Evolutionary conservation across 495 filamentous ascomycete species (phyloP).

Genomic region (Rostrohypoxylon terebratum): DNA sequence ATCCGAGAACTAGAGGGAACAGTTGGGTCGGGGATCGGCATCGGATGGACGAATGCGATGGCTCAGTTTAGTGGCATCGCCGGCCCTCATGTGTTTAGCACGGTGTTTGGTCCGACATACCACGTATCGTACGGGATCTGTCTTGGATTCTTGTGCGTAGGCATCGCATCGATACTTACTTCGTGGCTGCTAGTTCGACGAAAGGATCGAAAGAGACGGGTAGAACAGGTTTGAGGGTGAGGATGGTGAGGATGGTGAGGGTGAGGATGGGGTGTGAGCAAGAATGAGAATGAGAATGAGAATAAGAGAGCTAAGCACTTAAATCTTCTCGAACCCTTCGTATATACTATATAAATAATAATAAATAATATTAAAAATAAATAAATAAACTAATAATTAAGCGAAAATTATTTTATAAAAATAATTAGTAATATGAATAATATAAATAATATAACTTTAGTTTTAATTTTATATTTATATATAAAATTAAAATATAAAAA

Average conservation of each 20-base stretch:
- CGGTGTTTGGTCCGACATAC: slow-evolving; percentile 57
- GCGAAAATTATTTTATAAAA: too few relatives aligned
- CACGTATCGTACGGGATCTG: slow-evolving; percentile 55
- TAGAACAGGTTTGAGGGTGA: background rate
- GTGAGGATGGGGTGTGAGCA: background rate
- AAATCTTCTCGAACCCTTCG: too few relatives aligned
- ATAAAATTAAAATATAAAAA: too few relatives aligned
- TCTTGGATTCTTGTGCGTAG: slow-evolving; percentile 53
- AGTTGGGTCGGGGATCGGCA: slow-evolving; percentile 55
- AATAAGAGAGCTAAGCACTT: too few relatives aligned
- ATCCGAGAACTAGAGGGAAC: slow-evolving; percentile 59
- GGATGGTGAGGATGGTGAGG: too few relatives aligned
- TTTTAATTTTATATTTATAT: too few relatives aligned
- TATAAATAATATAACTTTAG: too few relatives aligned
- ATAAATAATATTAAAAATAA: too few relatives aligned
- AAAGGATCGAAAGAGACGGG: slow-evolving; percentile 41
- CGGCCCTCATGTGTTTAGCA: slow-evolving; percentile 57
- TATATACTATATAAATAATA: too few relatives aligned
- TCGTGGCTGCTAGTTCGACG: slow-evolving; percentile 54
- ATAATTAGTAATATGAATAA: too few relatives aligned
- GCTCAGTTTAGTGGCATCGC: slow-evolving; percentile 61
- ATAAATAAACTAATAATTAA: too few relatives aligned
- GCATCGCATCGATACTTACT: slow-evolving; percentile 52
- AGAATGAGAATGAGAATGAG: background rate
- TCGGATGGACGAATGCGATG: slow-evolving; percentile 60